Evolutionary conservation across 1,284 basidiomycete genomes (phyloP).

Genomic region (Cryptococcus sp.): DNA sequence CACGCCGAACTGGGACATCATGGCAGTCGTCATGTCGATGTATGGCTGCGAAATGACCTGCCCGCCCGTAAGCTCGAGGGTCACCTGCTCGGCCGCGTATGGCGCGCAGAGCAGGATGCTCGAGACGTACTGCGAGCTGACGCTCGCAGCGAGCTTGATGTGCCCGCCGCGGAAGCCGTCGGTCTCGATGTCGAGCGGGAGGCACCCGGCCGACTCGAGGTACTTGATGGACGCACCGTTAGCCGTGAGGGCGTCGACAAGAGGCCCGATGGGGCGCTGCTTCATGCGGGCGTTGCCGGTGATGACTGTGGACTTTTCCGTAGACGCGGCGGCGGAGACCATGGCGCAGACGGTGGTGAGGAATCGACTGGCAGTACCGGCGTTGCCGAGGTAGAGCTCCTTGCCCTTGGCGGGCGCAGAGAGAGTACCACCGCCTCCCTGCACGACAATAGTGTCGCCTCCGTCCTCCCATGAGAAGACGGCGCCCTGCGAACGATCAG

Average conservation of each 20-base stretch:
- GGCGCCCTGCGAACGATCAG: conserved; percentile 62
- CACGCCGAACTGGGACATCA: conserved; percentile 96
- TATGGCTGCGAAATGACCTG: conserved; percentile 98
- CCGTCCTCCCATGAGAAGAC: conserved; percentile 87
- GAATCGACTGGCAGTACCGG: conserved; percentile 97
- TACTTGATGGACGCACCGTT: conserved; percentile 81
- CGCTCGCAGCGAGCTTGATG: conserved; percentile 86
- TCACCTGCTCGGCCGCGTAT: conserved; percentile 77
- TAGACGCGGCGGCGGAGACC: conserved; percentile 47
- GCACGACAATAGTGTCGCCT: conserved; percentile 87
- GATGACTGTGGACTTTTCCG: conserved; percentile 63
- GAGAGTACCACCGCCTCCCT: conserved; percentile 80
- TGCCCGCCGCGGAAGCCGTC: conserved; percentile 79
- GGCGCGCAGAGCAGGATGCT: conserved; percentile 95
- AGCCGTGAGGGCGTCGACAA: conserved; percentile 83
- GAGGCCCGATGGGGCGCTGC: conserved; percentile 86
- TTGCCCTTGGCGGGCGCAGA: conserved; percentile 71
- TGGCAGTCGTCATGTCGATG: conserved; percentile 98
- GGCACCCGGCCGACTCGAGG: conserved; percentile 74
- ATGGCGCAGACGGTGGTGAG: conserved; percentile 81
- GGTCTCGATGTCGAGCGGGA: conserved; percentile 81
- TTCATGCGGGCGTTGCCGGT: conserved; percentile 99
- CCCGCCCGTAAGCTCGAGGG: conserved; percentile 84
- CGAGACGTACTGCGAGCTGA: conserved; percentile 97
- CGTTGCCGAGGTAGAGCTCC: conserved; percentile 93